These are phyloP conservation scores for Yueomyces sp. DNA, from an alignment of 805 yeast genomes.

Conservation along the genomic window DNA sequence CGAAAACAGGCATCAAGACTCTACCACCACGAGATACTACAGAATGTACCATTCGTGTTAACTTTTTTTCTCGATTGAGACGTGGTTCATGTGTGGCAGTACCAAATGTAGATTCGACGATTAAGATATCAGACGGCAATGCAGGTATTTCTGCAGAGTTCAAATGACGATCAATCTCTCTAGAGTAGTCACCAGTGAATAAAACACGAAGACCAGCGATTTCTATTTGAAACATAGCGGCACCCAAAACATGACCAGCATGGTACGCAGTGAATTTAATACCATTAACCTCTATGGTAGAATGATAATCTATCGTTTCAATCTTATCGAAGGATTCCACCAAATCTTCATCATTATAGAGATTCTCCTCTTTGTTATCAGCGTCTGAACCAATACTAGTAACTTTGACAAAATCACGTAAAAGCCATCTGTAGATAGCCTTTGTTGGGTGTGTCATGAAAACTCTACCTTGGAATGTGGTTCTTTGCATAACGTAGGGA, in stretches of 20 bases:
- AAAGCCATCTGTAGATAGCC: constrained; percentile 91
- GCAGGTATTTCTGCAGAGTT: constrained; percentile 93
- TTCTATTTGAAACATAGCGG: constrained; percentile 94
- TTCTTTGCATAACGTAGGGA: constrained; percentile 96
- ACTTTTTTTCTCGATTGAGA: constrained; percentile 64
- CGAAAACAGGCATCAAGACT: constrained; percentile 86
- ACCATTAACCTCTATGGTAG: constrained; percentile 90
- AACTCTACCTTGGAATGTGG: constrained; percentile 87
- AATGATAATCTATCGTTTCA: constrained; percentile 90
- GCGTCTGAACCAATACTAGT: constrained; percentile 41
- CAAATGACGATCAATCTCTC: constrained; percentile 91
- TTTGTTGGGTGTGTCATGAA: constrained; percentile 99
- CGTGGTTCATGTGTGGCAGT: constrained; percentile 95
- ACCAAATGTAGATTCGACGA: constrained; percentile 94
- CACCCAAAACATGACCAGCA: constrained; percentile 99
- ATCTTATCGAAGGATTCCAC: constrained; percentile 77
- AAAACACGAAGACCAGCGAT: constrained; percentile 81
- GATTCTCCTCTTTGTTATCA: constrained; percentile 29
- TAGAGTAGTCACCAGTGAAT: constrained; percentile 93
- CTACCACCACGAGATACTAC: constrained; percentile 84
- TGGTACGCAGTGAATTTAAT: constrained; percentile 94
- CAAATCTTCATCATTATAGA: constrained; percentile 86
- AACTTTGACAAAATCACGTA: constrained; percentile 88
- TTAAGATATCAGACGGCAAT: constrained; percentile 70
- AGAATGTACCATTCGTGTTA: constrained; percentile 72